Percentiles rank a stretch among this genome's conserved stretches.
These are phyloP conservation scores for Baudoinia panamericana DNA, from an alignment of 495 filamentous ascomycete genomes.

Conservation along the genomic window DNA sequence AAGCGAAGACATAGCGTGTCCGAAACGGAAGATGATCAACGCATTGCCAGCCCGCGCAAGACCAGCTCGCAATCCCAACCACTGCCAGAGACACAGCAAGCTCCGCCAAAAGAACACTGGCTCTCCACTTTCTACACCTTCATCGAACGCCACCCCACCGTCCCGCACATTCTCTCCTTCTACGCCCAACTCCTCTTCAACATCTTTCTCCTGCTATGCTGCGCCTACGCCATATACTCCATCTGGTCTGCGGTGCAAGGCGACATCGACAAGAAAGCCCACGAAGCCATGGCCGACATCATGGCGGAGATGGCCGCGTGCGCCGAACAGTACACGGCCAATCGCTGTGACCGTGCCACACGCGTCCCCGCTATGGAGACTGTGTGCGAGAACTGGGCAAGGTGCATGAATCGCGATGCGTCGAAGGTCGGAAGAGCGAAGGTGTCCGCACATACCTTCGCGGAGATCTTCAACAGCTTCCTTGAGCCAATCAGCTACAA, in stretches of 20 bases:
- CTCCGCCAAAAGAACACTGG: conserved; percentile 16
- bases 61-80: conserved; percentile 21
- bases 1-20: conserved; percentile 23
- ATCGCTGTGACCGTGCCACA: conserved; percentile 48
- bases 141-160: conserved; percentile 64
- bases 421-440: conserved; percentile 50
- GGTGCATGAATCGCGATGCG: conserved; percentile 72
- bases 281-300: conserved; percentile 49
- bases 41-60: conserved; percentile 15
- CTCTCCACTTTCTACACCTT: conserved; percentile 49
- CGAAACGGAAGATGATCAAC: conserved; percentile 35
- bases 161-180: conserved; percentile 74
- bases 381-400: conserved; percentile 65
- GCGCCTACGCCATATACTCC: conserved; percentile 57
- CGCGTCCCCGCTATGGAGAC: conserved; percentile 60
- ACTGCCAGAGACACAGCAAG: conserved; percentile 7
- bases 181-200: conserved; percentile 78
- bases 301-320: conserved; percentile 61
- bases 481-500: conserved; percentile 62
- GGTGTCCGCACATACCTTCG: conserved; percentile 64
- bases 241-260: conserved; percentile 56
- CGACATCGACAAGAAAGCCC: conserved; percentile 61
- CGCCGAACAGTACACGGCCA: conserved; percentile 52
- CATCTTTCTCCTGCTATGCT: conserved; percentile 49
- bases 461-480: conserved; percentile 62